Percentiles rank a stretch among this genome's conserved stretches.
phyloP scores from a whole-genome alignment of 2,329 filamentous ascomycete species.

The Diplodia scrobiculata region DNA sequence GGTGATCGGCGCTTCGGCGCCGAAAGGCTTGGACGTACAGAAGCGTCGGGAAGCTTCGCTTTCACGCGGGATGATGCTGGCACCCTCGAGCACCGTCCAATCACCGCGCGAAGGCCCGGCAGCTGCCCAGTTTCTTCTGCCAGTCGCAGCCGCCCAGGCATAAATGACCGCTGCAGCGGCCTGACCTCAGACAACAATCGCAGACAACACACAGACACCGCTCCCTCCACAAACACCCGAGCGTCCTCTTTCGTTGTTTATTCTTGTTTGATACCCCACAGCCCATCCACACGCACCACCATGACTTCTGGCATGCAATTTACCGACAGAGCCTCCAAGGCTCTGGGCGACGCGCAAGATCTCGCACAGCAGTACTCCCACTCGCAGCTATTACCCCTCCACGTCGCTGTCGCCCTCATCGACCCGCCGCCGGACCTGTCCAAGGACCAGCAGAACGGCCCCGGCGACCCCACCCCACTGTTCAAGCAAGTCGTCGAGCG shows the following conservation, averaged over 20 bases:
- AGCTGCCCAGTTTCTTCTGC: slow-evolving; percentile 21
- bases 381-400: slow-evolving; percentile 84
- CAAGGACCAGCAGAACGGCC: slow-evolving; percentile 71
- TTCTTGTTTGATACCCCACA: slow-evolving; percentile 20
- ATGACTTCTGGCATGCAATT: slow-evolving; percentile 85
- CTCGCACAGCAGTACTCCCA: slow-evolving; percentile 89
- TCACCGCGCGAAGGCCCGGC: slow-evolving; percentile 7
- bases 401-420: slow-evolving; percentile 81
- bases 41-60: slow-evolving; percentile 26
- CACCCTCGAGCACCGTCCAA: slow-evolving; percentile 5
- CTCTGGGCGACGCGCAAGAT: slow-evolving; percentile 82
- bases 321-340: slow-evolving; percentile 88
- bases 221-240: neutral
- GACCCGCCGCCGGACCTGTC: slow-evolving; percentile 72
- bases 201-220: neutral
- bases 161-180: slow-evolving; percentile 18
- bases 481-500: slow-evolving; percentile 94
- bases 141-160: slow-evolving; percentile 1
- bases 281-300: neutral
- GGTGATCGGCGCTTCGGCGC: slow-evolving; percentile 6
- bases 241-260: neutral
- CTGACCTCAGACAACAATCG: slow-evolving; percentile 1
- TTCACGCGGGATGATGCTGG: slow-evolving; percentile 17
- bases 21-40: slow-evolving; percentile 11
- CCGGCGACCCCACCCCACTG: slow-evolving; percentile 70